A percentile compares a stretch with the other conserved stretches of the same genome.
Conservation (phyloP, 257 asterid genomes). For the Eucommia ulmoides region DNA sequence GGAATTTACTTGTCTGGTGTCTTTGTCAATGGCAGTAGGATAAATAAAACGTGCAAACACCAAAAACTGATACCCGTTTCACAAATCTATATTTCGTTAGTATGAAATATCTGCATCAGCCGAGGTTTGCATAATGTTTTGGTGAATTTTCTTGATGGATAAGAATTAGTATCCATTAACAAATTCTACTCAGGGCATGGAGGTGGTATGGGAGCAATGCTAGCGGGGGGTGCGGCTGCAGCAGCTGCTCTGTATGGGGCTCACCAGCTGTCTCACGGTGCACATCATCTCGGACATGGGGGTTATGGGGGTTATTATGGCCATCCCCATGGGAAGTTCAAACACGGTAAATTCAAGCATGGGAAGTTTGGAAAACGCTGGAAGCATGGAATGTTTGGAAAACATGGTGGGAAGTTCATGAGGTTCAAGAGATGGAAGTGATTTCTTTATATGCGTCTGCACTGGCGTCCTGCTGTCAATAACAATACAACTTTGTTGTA, state of each 20-base stretch:
- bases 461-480: too few relatives aligned
- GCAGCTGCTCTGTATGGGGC: constrained; percentile 85
- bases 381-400: constrained; percentile 35
- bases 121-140: neutral
- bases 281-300: constrained; percentile 22
- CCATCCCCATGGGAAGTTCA: constrained; percentile 48
- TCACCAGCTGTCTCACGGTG: constrained; percentile 65
- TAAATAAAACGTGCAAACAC: too few relatives aligned
- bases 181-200: constrained; percentile 41
- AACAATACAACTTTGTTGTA: too few relatives aligned
- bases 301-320: constrained; percentile 52
- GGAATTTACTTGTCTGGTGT: neutral
- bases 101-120: neutral
- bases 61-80: too few relatives aligned
- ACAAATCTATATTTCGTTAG: neutral
- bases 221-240: constrained; percentile 90
- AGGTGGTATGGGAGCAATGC: constrained; percentile 29
- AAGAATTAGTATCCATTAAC: constrained; percentile 1
- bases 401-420: constrained; percentile 18
- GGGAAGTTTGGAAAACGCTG: constrained; percentile 62
- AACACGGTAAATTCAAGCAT: constrained; percentile 68
- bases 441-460: too few relatives aligned
- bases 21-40: neutral
- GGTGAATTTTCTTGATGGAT: neutral
- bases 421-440: constrained; percentile 35